A percentile compares a stretch with the other conserved stretches of the same genome.
phyloP scores from a whole-genome alignment of 352 stramenopile genomes.

The Phytophthora brassicae region DNA sequence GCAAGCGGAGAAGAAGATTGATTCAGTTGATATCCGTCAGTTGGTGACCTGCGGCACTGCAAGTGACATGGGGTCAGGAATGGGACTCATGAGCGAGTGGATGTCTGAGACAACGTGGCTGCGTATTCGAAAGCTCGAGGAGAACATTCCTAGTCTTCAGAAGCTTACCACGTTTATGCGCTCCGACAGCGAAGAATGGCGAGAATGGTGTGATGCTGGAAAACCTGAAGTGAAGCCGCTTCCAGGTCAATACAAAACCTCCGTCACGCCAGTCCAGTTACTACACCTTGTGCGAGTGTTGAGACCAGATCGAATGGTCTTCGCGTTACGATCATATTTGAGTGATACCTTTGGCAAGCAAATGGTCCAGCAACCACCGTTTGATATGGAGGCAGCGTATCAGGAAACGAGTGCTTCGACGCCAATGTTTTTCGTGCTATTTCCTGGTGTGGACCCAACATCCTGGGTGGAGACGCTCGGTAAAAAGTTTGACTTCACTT shows the following conservation, averaged over 20 bases:
- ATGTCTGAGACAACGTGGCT: constrained; percentile 88
- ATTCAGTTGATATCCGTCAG: constrained; percentile 62
- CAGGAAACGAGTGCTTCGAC: constrained; percentile 90
- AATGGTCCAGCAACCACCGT: constrained; percentile 85
- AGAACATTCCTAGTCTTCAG: constrained; percentile 81
- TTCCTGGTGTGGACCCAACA: constrained; percentile 89
- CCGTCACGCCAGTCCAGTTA: constrained; percentile 50
- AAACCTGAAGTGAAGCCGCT: constrained; percentile 88
- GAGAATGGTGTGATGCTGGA: constrained; percentile 92
- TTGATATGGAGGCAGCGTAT: constrained; percentile 86
- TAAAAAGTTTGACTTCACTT: constrained; percentile 81
- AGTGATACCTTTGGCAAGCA: constrained; percentile 51
- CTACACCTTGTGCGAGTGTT: constrained; percentile 83
- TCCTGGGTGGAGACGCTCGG: constrained; percentile 85
- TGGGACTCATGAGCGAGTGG: constrained; percentile 94
- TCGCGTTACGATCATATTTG: constrained; percentile 69
- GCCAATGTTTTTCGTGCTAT: constrained; percentile 92
- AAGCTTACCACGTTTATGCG: constrained; percentile 95
- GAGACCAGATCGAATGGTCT: constrained; percentile 82
- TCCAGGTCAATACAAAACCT: constrained; percentile 82
- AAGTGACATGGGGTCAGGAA: constrained; percentile 52
- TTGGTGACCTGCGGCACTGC: constrained; percentile 64
- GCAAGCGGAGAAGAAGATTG: constrained; percentile 68
- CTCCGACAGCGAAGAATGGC: constrained; percentile 95
- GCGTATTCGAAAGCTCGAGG: constrained; percentile 90